These are phyloP conservation scores for Tulasnella sp. DNA, from an alignment of 768 basidiomycete genomes.

Conservation along the genomic window DNA sequence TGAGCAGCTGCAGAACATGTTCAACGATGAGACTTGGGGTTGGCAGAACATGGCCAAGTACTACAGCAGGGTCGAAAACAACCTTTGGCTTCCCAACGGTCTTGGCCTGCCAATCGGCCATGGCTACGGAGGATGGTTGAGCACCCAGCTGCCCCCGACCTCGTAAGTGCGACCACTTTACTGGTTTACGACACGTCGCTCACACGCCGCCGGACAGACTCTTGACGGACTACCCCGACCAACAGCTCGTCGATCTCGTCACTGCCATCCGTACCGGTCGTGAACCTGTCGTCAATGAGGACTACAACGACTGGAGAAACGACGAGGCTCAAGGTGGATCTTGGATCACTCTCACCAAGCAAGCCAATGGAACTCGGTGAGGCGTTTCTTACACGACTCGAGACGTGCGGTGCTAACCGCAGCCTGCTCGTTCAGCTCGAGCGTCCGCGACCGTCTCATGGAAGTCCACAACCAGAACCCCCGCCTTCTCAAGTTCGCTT, in stretches of 20 bases:
- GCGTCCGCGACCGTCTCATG: conserved; percentile 21
- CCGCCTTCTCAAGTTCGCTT: conserved; percentile 20
- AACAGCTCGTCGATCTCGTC: conserved; percentile 25
- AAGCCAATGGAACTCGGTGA: conserved; percentile 27
- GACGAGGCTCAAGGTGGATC: conserved; percentile 29
- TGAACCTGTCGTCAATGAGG: background rate
- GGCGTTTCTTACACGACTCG: background rate
- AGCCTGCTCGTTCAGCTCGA: background rate
- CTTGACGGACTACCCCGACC: conserved; percentile 31
- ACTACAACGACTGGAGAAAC: conserved; percentile 20
- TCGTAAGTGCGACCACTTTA: background rate
- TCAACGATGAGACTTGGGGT: conserved; percentile 17
- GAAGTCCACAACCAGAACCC: conserved; percentile 7
- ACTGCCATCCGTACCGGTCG: background rate
- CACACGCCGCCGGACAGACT: background rate
- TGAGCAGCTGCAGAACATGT: background rate
- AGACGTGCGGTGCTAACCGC: background rate
- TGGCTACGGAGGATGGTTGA: conserved; percentile 31
- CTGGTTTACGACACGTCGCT: background rate
- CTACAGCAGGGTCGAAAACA: conserved; percentile 28
- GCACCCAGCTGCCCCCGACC: conserved; percentile 20
- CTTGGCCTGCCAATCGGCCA: conserved; percentile 13
- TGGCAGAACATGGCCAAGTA: conserved; percentile 22
- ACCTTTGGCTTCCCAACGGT: conserved; percentile 22
- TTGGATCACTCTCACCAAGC: conserved; percentile 19